These are phyloP conservation scores for Phytophthora pinifolia DNA, from an alignment of 352 stramenopile species.

Conservation along the genomic window DNA sequence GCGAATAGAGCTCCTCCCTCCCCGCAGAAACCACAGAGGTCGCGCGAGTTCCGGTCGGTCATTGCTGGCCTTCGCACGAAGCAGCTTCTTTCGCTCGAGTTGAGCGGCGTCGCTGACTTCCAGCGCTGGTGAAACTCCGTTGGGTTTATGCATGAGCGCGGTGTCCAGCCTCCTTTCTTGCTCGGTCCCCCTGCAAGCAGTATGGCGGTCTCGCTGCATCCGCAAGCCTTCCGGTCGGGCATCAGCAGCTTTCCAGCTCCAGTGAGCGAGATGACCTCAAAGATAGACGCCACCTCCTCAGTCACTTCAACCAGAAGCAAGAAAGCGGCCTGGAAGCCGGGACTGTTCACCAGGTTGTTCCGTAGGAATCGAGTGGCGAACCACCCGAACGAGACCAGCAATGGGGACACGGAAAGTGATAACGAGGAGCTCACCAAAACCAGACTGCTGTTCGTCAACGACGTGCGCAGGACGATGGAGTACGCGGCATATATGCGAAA, in stretches of 20 bases:
- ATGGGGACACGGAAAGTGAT: background rate
- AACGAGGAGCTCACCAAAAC: slow-evolving; percentile 40
- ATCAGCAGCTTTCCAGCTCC: slow-evolving; percentile 12
- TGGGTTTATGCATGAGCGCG: slow-evolving; percentile 33
- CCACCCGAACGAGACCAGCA: background rate
- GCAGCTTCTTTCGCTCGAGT: slow-evolving; percentile 5
- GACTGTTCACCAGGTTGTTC: slow-evolving; percentile 13
- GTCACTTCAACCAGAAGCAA: slow-evolving; percentile 1
- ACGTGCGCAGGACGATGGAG: slow-evolving; percentile 59
- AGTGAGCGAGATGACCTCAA: slow-evolving; percentile 11
- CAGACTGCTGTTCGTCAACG: slow-evolving; percentile 75
- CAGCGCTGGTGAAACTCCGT: slow-evolving; percentile 1
- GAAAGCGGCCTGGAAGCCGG: background rate
- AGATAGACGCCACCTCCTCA: slow-evolving; percentile 22
- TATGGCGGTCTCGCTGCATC: slow-evolving; percentile 22
- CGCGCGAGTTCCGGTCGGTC: background rate
- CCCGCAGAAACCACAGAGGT: slow-evolving; percentile 16
- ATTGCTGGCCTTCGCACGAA: background rate
- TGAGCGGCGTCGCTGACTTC: slow-evolving; percentile 9
- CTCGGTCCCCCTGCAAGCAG: slow-evolving; percentile 22
- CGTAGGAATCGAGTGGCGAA: slow-evolving; percentile 16
- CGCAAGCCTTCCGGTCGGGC: slow-evolving; percentile 16
- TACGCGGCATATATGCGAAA: slow-evolving; percentile 58
- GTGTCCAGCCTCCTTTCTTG: slow-evolving; percentile 14
- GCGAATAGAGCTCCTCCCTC: slow-evolving; percentile 16